phyloP scores from a whole-genome alignment of 2,329 filamentous ascomycete genomes.

The Xylariaceae sp. region DNA sequence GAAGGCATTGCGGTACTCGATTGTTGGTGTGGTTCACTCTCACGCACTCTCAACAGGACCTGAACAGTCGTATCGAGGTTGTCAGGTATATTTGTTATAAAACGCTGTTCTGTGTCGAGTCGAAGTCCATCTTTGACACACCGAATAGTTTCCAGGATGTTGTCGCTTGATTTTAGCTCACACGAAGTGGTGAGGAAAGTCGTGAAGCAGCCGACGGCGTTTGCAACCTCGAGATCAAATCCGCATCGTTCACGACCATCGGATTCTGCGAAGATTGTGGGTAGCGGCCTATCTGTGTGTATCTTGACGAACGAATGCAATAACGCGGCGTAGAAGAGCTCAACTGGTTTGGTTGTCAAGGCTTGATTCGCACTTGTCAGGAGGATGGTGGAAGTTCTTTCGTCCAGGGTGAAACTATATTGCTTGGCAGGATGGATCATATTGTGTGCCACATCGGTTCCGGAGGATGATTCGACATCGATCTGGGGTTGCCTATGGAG shows the following conservation, averaged over 20 bases:
- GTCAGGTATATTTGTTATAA: too few relatives aligned
- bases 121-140: neutral
- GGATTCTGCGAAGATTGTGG: neutral
- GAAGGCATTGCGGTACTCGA: too few relatives aligned
- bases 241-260: slow-evolving; percentile 4
- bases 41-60: too few relatives aligned
- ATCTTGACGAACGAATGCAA: slow-evolving; percentile 1
- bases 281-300: neutral
- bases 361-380: neutral
- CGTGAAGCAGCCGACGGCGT: slow-evolving; percentile 5
- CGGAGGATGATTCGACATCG: too few relatives aligned
- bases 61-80: too few relatives aligned
- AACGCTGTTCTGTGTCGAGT: neutral
- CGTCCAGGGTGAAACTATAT: neutral
- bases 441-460: too few relatives aligned
- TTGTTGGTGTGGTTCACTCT: too few relatives aligned
- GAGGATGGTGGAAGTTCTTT: neutral
- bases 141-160: neutral
- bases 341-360: neutral
- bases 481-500: too few relatives aligned
- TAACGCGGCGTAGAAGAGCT: neutral
- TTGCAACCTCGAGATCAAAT: neutral
- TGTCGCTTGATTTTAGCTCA: neutral
- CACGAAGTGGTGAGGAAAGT: neutral
- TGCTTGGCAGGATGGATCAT: slow-evolving; percentile 18